Conservation (phyloP, 768 basidiomycete species). For the Russula abietina region DNA sequence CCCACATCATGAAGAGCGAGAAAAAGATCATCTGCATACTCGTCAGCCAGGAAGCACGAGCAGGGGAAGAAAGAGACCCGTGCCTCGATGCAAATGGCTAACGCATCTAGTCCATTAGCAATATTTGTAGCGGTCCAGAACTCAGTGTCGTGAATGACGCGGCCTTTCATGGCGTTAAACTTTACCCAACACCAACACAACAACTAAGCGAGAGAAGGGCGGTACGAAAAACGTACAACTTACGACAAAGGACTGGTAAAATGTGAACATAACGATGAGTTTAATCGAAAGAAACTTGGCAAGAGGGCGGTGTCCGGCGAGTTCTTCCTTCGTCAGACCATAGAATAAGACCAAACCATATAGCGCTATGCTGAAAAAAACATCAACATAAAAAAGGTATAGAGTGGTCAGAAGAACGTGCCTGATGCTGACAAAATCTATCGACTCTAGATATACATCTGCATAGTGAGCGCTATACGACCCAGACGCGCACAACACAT, state of each 20-base stretch:
- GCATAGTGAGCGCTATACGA: constrained; percentile 58
- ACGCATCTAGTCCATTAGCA: constrained; percentile 74
- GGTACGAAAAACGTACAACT: background rate
- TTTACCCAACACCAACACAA: constrained; percentile 29
- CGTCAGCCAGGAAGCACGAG: constrained; percentile 43
- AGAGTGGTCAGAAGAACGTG: constrained; percentile 30
- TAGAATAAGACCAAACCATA: constrained; percentile 86
- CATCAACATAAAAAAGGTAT: background rate
- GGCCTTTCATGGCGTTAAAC: constrained; percentile 61
- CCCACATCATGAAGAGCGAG: constrained; percentile 73
- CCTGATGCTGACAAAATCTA: constrained; percentile 83
- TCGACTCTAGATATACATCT: constrained; percentile 58
- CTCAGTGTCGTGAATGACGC: constrained; percentile 68
- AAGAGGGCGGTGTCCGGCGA: constrained; percentile 64
- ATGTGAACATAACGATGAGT: constrained; percentile 81
- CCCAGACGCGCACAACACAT: constrained; percentile 62
- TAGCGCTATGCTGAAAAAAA: constrained; percentile 58
- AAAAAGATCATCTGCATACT: constrained; percentile 91
- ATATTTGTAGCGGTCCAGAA: constrained; percentile 86
- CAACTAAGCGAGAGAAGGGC: too few relatives aligned
- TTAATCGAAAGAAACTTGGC: too few relatives aligned
- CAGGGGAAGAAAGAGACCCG: background rate
- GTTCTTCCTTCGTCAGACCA: constrained; percentile 73
- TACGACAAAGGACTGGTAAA: constrained; percentile 78
- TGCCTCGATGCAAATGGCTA: constrained; percentile 81